A percentile compares a stretch with the other conserved stretches of the same genome.
phyloP scores from a whole-genome alignment of 2,329 filamentous ascomycete species.

The Epichloe uncinata region DNA sequence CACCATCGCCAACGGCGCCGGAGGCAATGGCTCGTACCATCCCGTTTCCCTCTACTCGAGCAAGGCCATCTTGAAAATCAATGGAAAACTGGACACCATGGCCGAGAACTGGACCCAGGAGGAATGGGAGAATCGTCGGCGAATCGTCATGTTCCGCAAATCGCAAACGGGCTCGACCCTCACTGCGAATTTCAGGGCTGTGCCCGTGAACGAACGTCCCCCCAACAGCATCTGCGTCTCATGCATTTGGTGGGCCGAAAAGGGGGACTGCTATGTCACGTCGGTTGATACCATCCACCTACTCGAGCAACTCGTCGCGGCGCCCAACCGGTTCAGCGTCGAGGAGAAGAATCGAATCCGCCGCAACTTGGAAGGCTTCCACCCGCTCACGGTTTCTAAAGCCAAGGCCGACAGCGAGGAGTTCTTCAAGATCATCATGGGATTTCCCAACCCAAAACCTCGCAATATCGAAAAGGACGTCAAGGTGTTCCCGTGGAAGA shows the following conservation, averaged over 20 bases:
- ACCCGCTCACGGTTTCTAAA: slow-evolving; percentile 86
- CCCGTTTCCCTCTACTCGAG: slow-evolving; percentile 69
- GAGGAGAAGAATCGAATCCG: slow-evolving; percentile 98
- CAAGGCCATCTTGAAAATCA: slow-evolving; percentile 75
- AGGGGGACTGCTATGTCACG: slow-evolving; percentile 81
- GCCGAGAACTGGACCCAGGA: slow-evolving; percentile 69
- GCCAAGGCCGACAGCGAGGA: slow-evolving; percentile 84
- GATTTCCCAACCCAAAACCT: slow-evolving; percentile 86
- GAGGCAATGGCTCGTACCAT: slow-evolving; percentile 44
- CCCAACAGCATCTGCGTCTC: slow-evolving; percentile 87
- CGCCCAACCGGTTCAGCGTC: slow-evolving; percentile 69
- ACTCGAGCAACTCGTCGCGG: slow-evolving; percentile 77
- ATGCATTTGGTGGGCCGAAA: slow-evolving; percentile 95
- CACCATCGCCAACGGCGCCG: slow-evolving; percentile 29
- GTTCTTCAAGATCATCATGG: slow-evolving; percentile 99
- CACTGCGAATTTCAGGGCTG: slow-evolving; percentile 63
- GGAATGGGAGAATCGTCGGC: slow-evolving; percentile 64
- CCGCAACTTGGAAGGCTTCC: slow-evolving; percentile 88
- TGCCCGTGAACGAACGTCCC: slow-evolving; percentile 68
- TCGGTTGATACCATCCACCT: slow-evolving; percentile 94
- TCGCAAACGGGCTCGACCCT: slow-evolving; percentile 72
- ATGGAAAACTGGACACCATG: slow-evolving; percentile 78
- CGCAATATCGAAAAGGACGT: slow-evolving; percentile 98
- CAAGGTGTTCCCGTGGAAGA: slow-evolving; percentile 96
- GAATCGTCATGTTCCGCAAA: slow-evolving; percentile 81